Evolutionary conservation across 495 filamentous ascomycete genomes (phyloP), one percentile per base, ranked within the genome.

Genomic region (Penicillium waksmanii): DNA sequence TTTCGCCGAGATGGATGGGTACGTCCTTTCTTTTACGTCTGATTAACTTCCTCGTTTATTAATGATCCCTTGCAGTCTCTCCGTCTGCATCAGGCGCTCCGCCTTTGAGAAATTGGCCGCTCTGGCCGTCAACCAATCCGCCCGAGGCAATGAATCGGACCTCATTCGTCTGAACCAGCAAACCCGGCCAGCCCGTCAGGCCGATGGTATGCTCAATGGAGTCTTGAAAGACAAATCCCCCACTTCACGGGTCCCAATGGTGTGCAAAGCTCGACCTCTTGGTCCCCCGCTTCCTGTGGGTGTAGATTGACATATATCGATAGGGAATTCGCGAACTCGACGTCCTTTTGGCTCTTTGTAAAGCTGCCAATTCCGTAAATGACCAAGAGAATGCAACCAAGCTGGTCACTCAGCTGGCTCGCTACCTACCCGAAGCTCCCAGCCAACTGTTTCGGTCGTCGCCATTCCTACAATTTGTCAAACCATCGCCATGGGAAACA

Each of bases 401-500:
- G 67, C 82, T 98, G 35, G 80, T 86, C 17, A 73, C 77, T 3
- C 92, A 93, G 66, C 74, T 98, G 35, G 82, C 87, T 12, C 89
- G 85, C 9, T 97, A 97, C 73, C 78, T 97, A 35, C 83, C 89
- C 55, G 91, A 97, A 67, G 87, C 90, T 12, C 88, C 90, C 61
- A 79, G 80, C 51, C 95, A 97, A 68, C 69, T 81, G 23, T 89
- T 98, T 60, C 84, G 84, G 8, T 76, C 86, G 2, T 96, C 93
- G 44, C 91, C 94, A 1, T 90, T 90, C 70, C 86, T 97, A 57
- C 87, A 85, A 38, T 86, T 83, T 58, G 84, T 96, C 61, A 86
- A 90, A 62, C 91, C 92, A 11, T 96, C 94, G 3, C 96, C 95
- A 13, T 95, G 91, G 84, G 95, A 98, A 75, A 80, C 85, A 1